Evolutionary conservation across 345 rosid genomes (phyloP).

Genomic region (Gossypium anomalum): DNA sequence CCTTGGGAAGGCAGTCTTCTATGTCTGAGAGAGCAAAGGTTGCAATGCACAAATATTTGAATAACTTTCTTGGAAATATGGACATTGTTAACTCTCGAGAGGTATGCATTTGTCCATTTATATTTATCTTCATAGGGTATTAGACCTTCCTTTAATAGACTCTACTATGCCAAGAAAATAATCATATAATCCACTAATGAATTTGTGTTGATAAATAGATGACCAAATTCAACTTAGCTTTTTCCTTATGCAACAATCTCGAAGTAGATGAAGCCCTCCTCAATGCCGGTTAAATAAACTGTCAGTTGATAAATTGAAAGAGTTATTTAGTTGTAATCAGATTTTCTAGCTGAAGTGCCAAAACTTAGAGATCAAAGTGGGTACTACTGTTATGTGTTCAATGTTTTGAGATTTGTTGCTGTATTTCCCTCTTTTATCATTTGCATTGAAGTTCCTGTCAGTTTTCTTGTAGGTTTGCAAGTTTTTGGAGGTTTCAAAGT

Average conservation of each 20-base stretch:
- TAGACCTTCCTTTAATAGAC: neutral
- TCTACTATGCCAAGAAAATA: neutral
- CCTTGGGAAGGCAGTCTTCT: conserved; percentile 84
- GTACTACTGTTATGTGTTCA: neutral
- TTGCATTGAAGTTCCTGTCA: conserved; percentile 22
- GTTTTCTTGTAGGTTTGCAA: conserved; percentile 74
- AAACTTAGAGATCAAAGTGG: neutral
- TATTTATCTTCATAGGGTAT: neutral
- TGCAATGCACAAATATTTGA: conserved; percentile 93
- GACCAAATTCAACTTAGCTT: neutral
- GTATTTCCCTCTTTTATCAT: conserved; percentile 5
- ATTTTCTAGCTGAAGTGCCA: neutral
- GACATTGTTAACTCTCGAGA: conserved; percentile 94
- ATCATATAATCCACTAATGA: neutral
- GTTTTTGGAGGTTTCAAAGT: conserved; percentile 92
- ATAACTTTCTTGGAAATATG: conserved; percentile 88
- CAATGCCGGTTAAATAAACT: neutral
- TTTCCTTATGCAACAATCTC: neutral
- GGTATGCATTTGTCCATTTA: conserved; percentile 39
- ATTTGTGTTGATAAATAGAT: neutral
- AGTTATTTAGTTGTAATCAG: neutral
- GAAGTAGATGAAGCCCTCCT: neutral
- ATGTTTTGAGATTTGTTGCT: neutral
- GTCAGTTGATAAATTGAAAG: neutral
- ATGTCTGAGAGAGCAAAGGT: conserved; percentile 86